Conservation (phyloP, 805 yeast species). For the Metschnikowia noctiluminum region DNA sequence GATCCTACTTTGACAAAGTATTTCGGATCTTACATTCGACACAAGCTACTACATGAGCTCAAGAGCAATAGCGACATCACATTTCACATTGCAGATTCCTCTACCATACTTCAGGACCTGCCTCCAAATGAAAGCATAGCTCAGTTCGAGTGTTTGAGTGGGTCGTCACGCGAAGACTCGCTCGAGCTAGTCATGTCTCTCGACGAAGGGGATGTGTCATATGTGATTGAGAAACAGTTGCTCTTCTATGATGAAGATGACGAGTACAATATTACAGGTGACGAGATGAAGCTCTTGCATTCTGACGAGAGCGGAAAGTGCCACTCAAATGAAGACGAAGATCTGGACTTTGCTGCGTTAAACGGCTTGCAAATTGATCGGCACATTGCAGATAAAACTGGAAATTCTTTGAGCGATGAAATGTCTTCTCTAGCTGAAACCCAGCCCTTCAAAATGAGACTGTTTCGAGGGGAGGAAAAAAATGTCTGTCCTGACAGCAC, state of each 20-base stretch:
- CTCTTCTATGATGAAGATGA: slow-evolving; percentile 11
- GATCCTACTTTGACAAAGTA: slow-evolving; percentile 25
- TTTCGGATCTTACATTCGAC: slow-evolving; percentile 27
- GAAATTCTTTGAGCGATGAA: background rate
- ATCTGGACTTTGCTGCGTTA: slow-evolving; percentile 1
- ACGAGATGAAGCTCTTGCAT: slow-evolving; percentile 19
- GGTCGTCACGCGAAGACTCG: background rate
- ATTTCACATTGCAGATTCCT: slow-evolving; percentile 12
- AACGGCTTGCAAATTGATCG: background rate
- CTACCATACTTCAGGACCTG: slow-evolving; percentile 19
- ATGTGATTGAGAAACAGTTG: slow-evolving; percentile 11
- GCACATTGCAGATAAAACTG: background rate
- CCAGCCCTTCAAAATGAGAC: too few species aligned
- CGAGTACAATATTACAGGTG: slow-evolving; percentile 12
- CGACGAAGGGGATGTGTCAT: slow-evolving; percentile 10
- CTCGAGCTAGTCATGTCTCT: slow-evolving; percentile 8
- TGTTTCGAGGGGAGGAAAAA: too few species aligned
- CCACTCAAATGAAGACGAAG: slow-evolving; percentile 17
- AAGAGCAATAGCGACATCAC: slow-evolving; percentile 12
- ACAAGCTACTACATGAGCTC: slow-evolving; percentile 16
- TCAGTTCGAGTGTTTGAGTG: slow-evolving; percentile 1
- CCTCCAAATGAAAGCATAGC: slow-evolving; percentile 12
- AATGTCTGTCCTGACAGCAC: too few species aligned
- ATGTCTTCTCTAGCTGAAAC: background rate
- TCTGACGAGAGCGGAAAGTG: slow-evolving; percentile 27